Conservation (phyloP, 2,329 filamentous ascomycete species). For the Purpureocillium takamizusanense region DNA sequence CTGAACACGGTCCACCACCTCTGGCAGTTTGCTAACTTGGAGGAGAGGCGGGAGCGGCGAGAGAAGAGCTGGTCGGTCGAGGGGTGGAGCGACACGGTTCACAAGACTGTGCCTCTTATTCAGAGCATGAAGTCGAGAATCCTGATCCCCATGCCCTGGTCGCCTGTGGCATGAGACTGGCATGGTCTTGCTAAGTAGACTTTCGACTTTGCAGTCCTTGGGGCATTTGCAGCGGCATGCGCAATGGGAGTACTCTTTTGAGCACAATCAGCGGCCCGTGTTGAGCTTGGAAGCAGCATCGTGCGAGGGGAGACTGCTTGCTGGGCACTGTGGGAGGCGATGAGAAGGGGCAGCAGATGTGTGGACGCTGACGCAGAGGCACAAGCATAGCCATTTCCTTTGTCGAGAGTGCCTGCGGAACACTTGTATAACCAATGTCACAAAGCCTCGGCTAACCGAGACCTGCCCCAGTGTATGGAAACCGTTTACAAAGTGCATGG, state of each 20-base stretch:
- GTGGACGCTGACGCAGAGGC: no score
- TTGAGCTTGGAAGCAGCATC: not conserved
- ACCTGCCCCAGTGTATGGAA: no score
- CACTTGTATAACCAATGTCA: constrained; percentile 5
- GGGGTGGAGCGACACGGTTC: constrained; percentile 94
- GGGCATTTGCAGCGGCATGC: not conserved
- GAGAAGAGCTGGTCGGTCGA: constrained; percentile 94
- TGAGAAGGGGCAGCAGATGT: no score
- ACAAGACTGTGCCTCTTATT: constrained; percentile 96
- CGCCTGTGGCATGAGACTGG: constrained; percentile 64
- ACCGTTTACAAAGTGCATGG: no score
- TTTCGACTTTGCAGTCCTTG: not conserved
- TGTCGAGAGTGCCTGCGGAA: constrained; percentile 2
- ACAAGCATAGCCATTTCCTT: constrained; percentile 5
- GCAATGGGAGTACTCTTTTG: no score
- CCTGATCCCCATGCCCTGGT: constrained; percentile 93
- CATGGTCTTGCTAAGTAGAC: not conserved
- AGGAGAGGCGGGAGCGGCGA: constrained; percentile 80
- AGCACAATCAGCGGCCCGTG: no score
- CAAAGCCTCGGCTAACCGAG: not conserved
- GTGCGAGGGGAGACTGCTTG: no score
- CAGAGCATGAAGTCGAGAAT: constrained; percentile 94
- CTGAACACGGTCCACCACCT: constrained; percentile 96
- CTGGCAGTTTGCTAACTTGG: constrained; percentile 96
- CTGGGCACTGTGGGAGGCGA: not conserved